A percentile compares a stretch with the other conserved stretches of the same genome.
Conservation (phyloP, 1,284 basidiomycete species). For the Coriolopsis trogii region DNA sequence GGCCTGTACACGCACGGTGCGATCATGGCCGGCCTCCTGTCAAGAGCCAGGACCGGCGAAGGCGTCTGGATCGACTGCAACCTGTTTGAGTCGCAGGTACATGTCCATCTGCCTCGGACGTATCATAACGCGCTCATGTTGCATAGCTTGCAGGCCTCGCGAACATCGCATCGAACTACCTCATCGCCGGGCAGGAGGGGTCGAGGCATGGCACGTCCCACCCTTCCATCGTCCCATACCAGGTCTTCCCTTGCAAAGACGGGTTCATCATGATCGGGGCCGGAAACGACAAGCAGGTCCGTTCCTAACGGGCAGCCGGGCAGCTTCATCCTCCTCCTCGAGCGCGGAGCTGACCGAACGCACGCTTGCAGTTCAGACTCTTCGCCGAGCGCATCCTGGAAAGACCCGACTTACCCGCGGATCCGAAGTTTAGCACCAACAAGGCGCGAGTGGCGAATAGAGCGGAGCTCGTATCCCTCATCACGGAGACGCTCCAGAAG, state of each 20-base stretch:
- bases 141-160: slow-evolving; percentile 84
- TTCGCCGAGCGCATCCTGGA: slow-evolving; percentile 65
- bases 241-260: slow-evolving; percentile 88
- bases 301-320: too few relatives aligned
- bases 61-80: slow-evolving; percentile 93
- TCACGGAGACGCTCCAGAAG: slow-evolving; percentile 64
- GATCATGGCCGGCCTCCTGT: slow-evolving; percentile 88
- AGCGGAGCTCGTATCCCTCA: slow-evolving; percentile 69
- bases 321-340: neutral
- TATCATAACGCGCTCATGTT: slow-evolving; percentile 1
- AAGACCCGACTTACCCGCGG: slow-evolving; percentile 55
- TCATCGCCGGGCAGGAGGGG: slow-evolving; percentile 86
- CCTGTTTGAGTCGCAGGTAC: slow-evolving; percentile 83
- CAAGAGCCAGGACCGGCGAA: slow-evolving; percentile 81
- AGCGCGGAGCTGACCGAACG: slow-evolving; percentile 1
- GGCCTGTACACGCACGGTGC: slow-evolving; percentile 94
- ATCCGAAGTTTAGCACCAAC: slow-evolving; percentile 76
- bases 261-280: slow-evolving; percentile 95
- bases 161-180: slow-evolving; percentile 93
- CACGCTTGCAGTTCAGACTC: slow-evolving; percentile 61
- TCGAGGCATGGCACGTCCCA: slow-evolving; percentile 91
- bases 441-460: slow-evolving; percentile 79
- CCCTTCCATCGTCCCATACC: slow-evolving; percentile 90
- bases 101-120: slow-evolving; percentile 21
- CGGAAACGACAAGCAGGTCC: slow-evolving; percentile 87